These are phyloP conservation scores for Lactarius psammicola DNA, from an alignment of 768 basidiomycete genomes.

Conservation along the genomic window DNA sequence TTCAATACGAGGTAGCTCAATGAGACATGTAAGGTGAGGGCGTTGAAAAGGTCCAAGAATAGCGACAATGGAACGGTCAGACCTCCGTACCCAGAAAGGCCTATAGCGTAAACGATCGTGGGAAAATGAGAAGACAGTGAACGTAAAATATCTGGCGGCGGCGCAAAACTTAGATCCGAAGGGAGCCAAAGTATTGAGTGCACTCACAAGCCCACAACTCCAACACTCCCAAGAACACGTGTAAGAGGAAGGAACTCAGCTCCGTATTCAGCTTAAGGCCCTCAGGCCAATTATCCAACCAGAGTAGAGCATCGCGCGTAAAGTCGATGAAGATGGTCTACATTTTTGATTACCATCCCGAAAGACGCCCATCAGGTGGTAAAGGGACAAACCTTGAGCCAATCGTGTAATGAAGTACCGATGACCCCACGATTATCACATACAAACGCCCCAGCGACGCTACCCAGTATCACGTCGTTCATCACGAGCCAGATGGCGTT, in stretches of 20 bases:
- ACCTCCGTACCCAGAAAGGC: constrained; percentile 26
- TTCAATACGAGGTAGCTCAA: constrained; percentile 65
- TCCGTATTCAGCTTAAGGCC: constrained; percentile 96
- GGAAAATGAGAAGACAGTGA: constrained; percentile 18
- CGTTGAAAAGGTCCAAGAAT: constrained; percentile 42
- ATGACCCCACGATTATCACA: constrained; percentile 59
- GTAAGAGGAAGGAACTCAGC: constrained; percentile 82
- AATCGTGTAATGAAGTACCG: constrained; percentile 36
- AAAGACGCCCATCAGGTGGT: neutral
- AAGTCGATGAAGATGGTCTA: constrained; percentile 47
- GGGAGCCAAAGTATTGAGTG: neutral
- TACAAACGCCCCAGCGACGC: constrained; percentile 67
- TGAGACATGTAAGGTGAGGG: constrained; percentile 71
- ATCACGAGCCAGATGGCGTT: constrained; percentile 88
- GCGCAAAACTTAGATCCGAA: neutral
- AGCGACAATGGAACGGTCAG: constrained; percentile 21
- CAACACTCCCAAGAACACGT: constrained; percentile 63
- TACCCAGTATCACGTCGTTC: constrained; percentile 87
- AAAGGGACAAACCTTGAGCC: constrained; percentile 9
- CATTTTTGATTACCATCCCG: neutral
- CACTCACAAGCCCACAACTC: constrained; percentile 70
- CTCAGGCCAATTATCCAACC: constrained; percentile 95
- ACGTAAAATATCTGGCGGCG: constrained; percentile 1
- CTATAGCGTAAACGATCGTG: constrained; percentile 19
- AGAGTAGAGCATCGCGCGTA: constrained; percentile 56